Percentiles rank a stretch among this genome's conserved stretches.
Evolutionary conservation across 2,329 filamentous ascomycete genomes (phyloP).

Genomic region (Phialemoniopsis sp.): DNA sequence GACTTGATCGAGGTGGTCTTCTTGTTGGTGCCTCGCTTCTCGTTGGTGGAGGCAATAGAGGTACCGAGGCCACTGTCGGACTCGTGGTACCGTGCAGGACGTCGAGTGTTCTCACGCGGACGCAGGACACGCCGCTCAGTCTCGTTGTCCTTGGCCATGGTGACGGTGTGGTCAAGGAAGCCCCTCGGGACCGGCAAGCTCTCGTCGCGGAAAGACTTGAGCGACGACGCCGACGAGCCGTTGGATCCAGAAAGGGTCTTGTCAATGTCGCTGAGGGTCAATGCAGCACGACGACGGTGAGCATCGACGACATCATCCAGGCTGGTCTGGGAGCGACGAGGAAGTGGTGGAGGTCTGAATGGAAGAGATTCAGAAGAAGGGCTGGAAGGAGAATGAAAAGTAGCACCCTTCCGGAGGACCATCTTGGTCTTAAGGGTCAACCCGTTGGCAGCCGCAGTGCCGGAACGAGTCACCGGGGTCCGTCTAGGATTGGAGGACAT

Average conservation of each 20-base stretch:
- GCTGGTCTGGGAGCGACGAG: slow-evolving; percentile 65
- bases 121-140: slow-evolving; percentile 46
- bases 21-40: slow-evolving; percentile 39
- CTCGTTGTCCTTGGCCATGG: slow-evolving; percentile 37
- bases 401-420: slow-evolving; percentile 66
- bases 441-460: slow-evolving; percentile 32
- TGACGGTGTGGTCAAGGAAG: slow-evolving; percentile 52
- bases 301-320: slow-evolving; percentile 70
- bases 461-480: slow-evolving; percentile 38
- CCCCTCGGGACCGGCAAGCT: slow-evolving; percentile 56
- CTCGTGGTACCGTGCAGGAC: slow-evolving; percentile 60
- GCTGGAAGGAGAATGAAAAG: slow-evolving; percentile 52
- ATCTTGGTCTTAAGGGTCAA: slow-evolving; percentile 50
- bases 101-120: slow-evolving; percentile 43
- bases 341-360: slow-evolving; percentile 47
- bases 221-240: slow-evolving; percentile 24
- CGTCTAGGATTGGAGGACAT: slow-evolving; percentile 33
- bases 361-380: slow-evolving; percentile 24
- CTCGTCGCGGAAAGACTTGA: slow-evolving; percentile 44
- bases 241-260: slow-evolving; percentile 48
- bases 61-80: slow-evolving; percentile 89
- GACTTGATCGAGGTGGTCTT: slow-evolving; percentile 26
- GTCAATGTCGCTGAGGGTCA: slow-evolving; percentile 64
- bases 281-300: slow-evolving; percentile 63
- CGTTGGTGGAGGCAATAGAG: slow-evolving; percentile 63